Percentiles rank a stretch among this genome's conserved stretches.
These are phyloP conservation scores for Emydomyces testavorans DNA, from an alignment of 2,329 filamentous ascomycete genomes.

Conservation along the genomic window DNA sequence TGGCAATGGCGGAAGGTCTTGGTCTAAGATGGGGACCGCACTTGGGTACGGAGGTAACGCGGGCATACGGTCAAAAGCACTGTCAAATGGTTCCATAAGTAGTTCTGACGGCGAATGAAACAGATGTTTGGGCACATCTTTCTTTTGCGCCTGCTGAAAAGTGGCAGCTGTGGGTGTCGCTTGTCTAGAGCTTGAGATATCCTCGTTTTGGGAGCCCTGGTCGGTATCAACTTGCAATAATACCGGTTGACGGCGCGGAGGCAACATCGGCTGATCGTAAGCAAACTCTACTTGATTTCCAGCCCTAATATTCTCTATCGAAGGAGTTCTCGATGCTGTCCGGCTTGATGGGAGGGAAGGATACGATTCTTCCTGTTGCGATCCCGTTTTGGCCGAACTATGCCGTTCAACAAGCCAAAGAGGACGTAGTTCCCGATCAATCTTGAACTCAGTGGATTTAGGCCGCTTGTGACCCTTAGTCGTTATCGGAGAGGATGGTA, in stretches of 20 bases:
- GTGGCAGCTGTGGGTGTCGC: slow-evolving; percentile 55
- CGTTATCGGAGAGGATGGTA: slow-evolving; percentile 28
- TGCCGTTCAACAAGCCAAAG: slow-evolving; percentile 68
- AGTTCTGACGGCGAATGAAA: slow-evolving; percentile 40
- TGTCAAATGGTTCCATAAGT: slow-evolving; percentile 28
- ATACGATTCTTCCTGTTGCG: slow-evolving; percentile 32
- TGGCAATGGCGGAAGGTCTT: slow-evolving; percentile 16
- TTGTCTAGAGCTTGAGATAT: slow-evolving; percentile 52
- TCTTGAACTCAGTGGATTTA: slow-evolving; percentile 43
- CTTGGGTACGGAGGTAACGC: neutral
- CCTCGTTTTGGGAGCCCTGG: slow-evolving; percentile 28
- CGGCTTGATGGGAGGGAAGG: slow-evolving; percentile 44
- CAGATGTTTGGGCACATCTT: slow-evolving; percentile 35
- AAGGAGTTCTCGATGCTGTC: slow-evolving; percentile 38
- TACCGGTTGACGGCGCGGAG: slow-evolving; percentile 20
- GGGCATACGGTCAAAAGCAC: neutral
- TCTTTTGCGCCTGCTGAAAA: slow-evolving; percentile 29
- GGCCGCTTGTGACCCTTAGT: slow-evolving; percentile 37
- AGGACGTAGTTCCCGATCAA: slow-evolving; percentile 59
- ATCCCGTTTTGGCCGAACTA: slow-evolving; percentile 32
- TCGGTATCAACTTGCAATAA: slow-evolving; percentile 28
- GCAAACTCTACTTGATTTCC: slow-evolving; percentile 16
- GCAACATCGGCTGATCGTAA: slow-evolving; percentile 8
- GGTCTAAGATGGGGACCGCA: neutral
- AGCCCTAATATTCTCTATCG: slow-evolving; percentile 32